Evolutionary conservation across 208 protist genomes (phyloP), one percentile per base, ranked within the genome.

Genomic region (Leishmania braziliensis): DNA sequence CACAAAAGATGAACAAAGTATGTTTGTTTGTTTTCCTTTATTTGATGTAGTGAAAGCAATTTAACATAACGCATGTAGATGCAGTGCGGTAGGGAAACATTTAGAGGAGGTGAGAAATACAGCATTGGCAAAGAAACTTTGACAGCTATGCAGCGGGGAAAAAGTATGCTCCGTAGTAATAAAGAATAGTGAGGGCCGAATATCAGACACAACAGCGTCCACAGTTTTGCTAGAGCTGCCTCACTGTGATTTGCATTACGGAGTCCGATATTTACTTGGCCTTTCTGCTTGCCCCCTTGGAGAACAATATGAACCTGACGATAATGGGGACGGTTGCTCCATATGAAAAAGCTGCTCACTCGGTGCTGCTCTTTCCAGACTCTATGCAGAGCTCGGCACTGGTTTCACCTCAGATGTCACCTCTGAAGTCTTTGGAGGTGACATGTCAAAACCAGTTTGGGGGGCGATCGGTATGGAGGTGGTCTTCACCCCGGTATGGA

Each of bases 401-500:
- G 76, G 72, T 36, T 79, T 86, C 10, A n/a, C 48, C 9, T 75
- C 84, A n/a, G 76, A 43, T 5, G 70, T 9, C 8, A 75, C 75
- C 60, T 66, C 78, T n/a, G 62, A 39, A 36, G 54, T 48, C 33
- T 54, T 77, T 9, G 36, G 48, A 26, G 70, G 76, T 12, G 76
- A 75, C 63, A 72, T 77, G 12, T 43, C 29, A 29, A 69, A 77
- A n/a, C 58, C 53, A 26, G 78, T 74, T 12, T 77, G 79, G 5
- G 53, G 18, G 4, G 65, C 10, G 9, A 83, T 60, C 0, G 78
- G 75, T 18, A 72, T 81, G 0, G 70, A 75, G 43, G 82, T 81
- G 6, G 89, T 92, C 77, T 97, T 97, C 50, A 97, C 92, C 14
- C 78, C 94, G 20, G 92, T 97, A 75, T 97, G 94, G 72, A 97